A percentile compares a stretch with the other conserved stretches of the same genome.
Conservation (phyloP, 306 rosid genomes). For the Citrullus mucosospermus region DNA sequence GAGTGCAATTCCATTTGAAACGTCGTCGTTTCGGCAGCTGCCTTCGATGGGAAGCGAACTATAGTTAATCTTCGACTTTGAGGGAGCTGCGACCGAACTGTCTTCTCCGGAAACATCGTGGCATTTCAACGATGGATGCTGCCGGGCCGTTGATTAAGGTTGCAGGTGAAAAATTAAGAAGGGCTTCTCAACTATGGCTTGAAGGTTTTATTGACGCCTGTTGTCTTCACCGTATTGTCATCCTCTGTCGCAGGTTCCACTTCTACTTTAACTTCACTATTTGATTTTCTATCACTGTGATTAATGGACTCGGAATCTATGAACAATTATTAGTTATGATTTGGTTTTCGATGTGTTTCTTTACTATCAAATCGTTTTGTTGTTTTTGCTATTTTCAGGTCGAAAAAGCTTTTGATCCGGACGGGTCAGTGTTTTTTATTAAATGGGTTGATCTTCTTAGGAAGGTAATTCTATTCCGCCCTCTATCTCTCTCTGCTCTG, state of each 20-base stretch:
- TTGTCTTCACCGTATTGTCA: constrained; percentile 70
- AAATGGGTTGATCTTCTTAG: constrained; percentile 79
- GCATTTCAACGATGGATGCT: constrained; percentile 15
- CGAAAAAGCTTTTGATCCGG: constrained; percentile 45
- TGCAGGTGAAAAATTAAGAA: constrained; percentile 11
- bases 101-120: background rate
- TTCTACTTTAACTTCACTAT: background rate
- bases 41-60: background rate
- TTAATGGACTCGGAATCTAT: background rate
- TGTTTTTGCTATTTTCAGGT: constrained; percentile 20
- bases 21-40: background rate
- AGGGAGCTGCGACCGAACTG: background rate
- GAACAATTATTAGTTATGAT: background rate
- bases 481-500: background rate
- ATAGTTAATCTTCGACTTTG: background rate
- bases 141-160: background rate
- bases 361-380: background rate
- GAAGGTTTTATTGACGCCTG: constrained; percentile 72
- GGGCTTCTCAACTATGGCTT: constrained; percentile 39
- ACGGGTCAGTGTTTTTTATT: constrained; percentile 88
- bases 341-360: background rate
- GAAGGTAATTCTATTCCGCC: constrained; percentile 35
- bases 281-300: constrained; percentile 9
- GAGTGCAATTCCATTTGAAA: background rate
- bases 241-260: constrained; percentile 43